phyloP scores from a whole-genome alignment of 2,329 filamentous ascomycete genomes.

The Aspergillus sp. region DNA sequence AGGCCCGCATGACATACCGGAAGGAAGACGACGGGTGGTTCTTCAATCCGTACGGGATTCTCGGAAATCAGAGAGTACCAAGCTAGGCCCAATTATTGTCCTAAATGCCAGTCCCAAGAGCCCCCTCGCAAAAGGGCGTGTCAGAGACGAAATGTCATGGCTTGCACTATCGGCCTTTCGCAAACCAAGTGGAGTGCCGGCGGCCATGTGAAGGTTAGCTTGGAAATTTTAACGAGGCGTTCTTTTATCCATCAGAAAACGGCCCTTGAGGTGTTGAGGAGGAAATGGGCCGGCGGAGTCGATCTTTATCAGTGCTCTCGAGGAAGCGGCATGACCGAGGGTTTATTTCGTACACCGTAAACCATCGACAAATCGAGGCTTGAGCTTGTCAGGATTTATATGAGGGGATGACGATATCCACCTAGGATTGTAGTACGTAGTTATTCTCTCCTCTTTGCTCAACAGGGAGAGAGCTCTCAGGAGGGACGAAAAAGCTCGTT shows the following conservation, averaged over 20 bases:
- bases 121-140: not conserved
- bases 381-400: slow-evolving; percentile 8
- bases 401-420: not conserved
- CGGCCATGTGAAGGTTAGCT: not conserved
- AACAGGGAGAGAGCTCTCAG: not conserved
- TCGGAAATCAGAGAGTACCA: not conserved
- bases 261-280: not conserved
- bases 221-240: not conserved
- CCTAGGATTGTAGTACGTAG: not conserved
- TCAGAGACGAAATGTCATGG: not conserved
- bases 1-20: slow-evolving; percentile 31
- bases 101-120: not conserved
- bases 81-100: not conserved
- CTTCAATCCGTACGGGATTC: slow-evolving; percentile 11
- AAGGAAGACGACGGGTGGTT: slow-evolving; percentile 1
- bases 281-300: slow-evolving; percentile 4
- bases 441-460: not conserved
- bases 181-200: not conserved
- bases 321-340: slow-evolving; percentile 5
- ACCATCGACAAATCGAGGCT: slow-evolving; percentile 14
- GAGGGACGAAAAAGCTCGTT: slow-evolving; percentile 7
- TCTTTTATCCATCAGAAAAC: slow-evolving; percentile 1
- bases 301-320: slow-evolving; percentile 11
- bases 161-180: not conserved
- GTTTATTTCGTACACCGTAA: slow-evolving; percentile 15